Base-by-base conservation (phyloP, 2,329 filamentous ascomycete species). In the Sporothrix mexicana region DNA sequence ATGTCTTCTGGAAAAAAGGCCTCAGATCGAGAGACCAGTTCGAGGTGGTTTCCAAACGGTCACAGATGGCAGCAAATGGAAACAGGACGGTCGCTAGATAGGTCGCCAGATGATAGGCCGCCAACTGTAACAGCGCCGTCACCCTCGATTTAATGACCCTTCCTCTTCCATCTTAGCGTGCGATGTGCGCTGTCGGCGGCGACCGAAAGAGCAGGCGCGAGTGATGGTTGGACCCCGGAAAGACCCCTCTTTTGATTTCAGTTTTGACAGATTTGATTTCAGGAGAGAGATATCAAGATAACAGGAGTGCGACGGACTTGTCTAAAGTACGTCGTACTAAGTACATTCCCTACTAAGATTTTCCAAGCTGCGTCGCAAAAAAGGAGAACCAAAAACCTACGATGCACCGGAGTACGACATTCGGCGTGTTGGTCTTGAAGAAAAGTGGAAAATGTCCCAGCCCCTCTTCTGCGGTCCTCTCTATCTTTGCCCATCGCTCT, bases 181-280 rank as follows among this genome's bases (percentile, higher is more conserved):
- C 61, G 41, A 64, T 45, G 61, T 6, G 41, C 41, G n/a, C n/a
- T 43, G 41, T 41, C 41, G 20, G 61, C 41, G 61, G 41, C 41
- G 41, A 66, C 61, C 61, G 61, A 66, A 66, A 45, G 20, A 66
- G 61, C 47, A 17, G n/a, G 61, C 61, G 61, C 41, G 61, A 66
- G 41, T 43, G 61, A 47, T 15, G 20, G 51, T 25, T 55, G 51
- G 4, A 55, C 9, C 23, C 6, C 12, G 20, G 41, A 36, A 36
- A 36, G 61, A 66, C 61, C 61, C 59, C 51, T 55, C 51, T 55
- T 25, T 36, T 36, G 30, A 36, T 36, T 36, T 36, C 30, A 36
- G 30, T 36, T 62, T 43, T 62, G 25, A 59, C 30, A 36, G 30
- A 6, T 62, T 43, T 62, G 25, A 59, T 62, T 62, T 62, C 36